phyloP scores from a whole-genome alignment of 176 grass and related monocot species.

The Lolium rigidum region DNA sequence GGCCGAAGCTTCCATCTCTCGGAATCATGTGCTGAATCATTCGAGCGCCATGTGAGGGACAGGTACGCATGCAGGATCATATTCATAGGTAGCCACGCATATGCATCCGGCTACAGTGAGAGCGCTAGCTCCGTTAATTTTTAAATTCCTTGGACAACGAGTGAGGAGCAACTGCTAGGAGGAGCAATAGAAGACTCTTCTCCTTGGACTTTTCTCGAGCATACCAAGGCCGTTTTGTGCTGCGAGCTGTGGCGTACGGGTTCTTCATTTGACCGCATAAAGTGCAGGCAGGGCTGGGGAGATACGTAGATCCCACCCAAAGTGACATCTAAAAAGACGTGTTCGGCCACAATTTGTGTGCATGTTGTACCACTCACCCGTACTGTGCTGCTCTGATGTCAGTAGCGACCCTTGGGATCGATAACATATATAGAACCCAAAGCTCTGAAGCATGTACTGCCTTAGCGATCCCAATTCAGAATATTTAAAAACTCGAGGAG shows the following conservation, averaged over 20 bases:
- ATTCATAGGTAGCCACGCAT: too few species aligned
- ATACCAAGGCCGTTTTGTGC: neutral
- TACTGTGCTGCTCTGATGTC: neutral
- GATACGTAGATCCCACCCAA: constrained; percentile 20
- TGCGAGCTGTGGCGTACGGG: constrained; percentile 11
- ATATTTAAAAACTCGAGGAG: neutral
- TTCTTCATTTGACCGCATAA: constrained; percentile 10
- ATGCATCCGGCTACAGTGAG: neutral
- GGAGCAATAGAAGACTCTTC: neutral
- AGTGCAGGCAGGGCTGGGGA: neutral
- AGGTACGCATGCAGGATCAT: constrained; percentile 4
- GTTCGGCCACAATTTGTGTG: neutral
- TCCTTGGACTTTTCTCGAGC: neutral
- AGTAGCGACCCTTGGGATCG: neutral
- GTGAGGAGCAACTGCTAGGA: neutral
- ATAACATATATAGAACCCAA: neutral
- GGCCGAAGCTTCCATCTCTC: constrained; percentile 46
- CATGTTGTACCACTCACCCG: neutral
- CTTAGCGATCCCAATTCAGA: neutral
- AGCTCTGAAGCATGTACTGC: neutral
- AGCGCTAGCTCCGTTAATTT: neutral
- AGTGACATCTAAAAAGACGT: constrained; percentile 34
- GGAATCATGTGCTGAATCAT: constrained; percentile 28
- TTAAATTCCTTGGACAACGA: constrained; percentile 24
- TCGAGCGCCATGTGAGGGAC: constrained; percentile 41